Percentiles rank a stretch among this genome's conserved stretches.
phyloP scores from a whole-genome alignment of 768 basidiomycete species.

The Mycena vulgaris region DNA sequence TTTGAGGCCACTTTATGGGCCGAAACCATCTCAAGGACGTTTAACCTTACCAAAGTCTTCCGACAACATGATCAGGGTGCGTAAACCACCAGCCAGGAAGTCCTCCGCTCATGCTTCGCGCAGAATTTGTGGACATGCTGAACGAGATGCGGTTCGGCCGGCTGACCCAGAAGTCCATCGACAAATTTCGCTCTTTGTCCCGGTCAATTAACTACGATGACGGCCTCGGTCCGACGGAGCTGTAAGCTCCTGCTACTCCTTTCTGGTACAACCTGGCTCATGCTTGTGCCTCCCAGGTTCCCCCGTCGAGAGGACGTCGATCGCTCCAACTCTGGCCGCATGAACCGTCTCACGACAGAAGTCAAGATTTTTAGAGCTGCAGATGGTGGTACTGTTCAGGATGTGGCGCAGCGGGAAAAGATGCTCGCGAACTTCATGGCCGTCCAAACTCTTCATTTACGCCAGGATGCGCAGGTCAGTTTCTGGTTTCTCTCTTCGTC shows the following conservation, averaged over 20 bases:
- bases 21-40: conserved; percentile 81
- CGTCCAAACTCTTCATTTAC: conserved; percentile 72
- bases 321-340: conserved; percentile 80
- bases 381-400: conserved; percentile 75
- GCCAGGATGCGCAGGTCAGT: conserved; percentile 74
- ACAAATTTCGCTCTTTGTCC: conserved; percentile 78
- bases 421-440: conserved; percentile 95
- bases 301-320: conserved; percentile 95
- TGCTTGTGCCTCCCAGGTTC: conserved; percentile 67
- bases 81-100: background rate
- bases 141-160: conserved; percentile 98
- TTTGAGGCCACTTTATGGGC: conserved; percentile 92
- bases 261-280: background rate
- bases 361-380: conserved; percentile 66
- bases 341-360: conserved; percentile 71
- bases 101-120: conserved; percentile 70
- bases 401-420: conserved; percentile 75
- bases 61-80: background rate
- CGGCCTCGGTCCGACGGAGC: conserved; percentile 90
- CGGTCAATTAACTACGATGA: conserved; percentile 84
- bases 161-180: conserved; percentile 75
- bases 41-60: conserved; percentile 80
- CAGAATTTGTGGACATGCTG: conserved; percentile 95
- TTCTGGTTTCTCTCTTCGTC: background rate
- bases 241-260: conserved; percentile 64